A percentile compares a stretch with the other conserved stretches of the same genome.
phyloP scores from a whole-genome alignment of 1,284 basidiomycete genomes.

The Austroboletus niveus region DNA sequence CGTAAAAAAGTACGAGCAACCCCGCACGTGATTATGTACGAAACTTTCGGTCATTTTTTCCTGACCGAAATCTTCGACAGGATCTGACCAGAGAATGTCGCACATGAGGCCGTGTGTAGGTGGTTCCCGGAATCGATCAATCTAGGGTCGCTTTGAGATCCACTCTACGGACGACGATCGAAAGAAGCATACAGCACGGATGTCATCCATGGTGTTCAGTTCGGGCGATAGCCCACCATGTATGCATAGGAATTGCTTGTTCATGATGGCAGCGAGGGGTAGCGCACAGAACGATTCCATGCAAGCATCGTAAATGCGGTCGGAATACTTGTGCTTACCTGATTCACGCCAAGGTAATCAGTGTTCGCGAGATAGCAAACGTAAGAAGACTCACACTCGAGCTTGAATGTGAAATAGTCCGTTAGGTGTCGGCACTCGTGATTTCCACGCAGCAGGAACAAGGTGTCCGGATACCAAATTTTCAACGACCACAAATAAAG shows the following conservation, averaged over 20 bases:
- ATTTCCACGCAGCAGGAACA: constrained; percentile 89
- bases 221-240: constrained; percentile 93
- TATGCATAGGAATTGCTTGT: constrained; percentile 96
- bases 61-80: constrained; percentile 89
- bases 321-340: constrained; percentile 95
- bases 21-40: constrained; percentile 90
- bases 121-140: constrained; percentile 94
- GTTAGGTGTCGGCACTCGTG: constrained; percentile 89
- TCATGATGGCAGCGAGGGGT: constrained; percentile 92
- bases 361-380: background rate
- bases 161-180: background rate
- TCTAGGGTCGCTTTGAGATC: constrained; percentile 41
- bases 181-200: constrained; percentile 59
- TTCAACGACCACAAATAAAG: constrained; percentile 87
- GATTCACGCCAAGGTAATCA: constrained; percentile 8
- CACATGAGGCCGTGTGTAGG: constrained; percentile 95
- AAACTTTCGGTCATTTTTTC: constrained; percentile 88
- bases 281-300: constrained; percentile 93
- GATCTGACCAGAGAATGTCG: constrained; percentile 94
- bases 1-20: constrained; percentile 97
- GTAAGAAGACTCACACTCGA: constrained; percentile 66
- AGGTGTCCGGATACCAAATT: constrained; percentile 90
- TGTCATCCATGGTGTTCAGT: constrained; percentile 87
- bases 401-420: constrained; percentile 89
- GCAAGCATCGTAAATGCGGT: constrained; percentile 86